These are phyloP conservation scores for Trichoderma asperellum DNA, from an alignment of 2,329 filamentous ascomycete genomes.

Conservation along the genomic window DNA sequence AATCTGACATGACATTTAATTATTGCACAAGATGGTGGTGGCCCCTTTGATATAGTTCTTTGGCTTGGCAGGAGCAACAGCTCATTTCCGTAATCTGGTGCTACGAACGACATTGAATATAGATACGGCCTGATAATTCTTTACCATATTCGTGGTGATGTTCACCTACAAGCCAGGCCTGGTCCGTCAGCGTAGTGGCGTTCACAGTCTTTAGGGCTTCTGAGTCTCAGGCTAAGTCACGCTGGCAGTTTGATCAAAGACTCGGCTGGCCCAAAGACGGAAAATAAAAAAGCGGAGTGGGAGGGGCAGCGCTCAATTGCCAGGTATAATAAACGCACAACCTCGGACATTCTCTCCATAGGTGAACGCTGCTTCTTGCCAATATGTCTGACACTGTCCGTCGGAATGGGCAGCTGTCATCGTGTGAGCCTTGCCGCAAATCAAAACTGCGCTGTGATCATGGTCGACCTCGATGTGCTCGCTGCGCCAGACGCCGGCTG, in stretches of 20 bases:
- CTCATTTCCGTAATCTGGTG: background rate
- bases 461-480: conserved; percentile 3
- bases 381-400: conserved; percentile 2
- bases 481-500: conserved; percentile 5
- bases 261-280: background rate
- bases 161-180: background rate
- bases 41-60: background rate
- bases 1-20: background rate
- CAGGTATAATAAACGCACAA: background rate
- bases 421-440: conserved; percentile 7
- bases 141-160: background rate
- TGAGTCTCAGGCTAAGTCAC: background rate
- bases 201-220: background rate
- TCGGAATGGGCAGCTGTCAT: background rate
- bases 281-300: background rate
- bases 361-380: background rate
- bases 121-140: background rate
- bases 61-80: background rate
- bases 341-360: background rate
- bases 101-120: background rate
- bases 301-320: background rate
- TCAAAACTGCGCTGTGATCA: conserved; percentile 9
- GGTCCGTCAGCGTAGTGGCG: background rate
- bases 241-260: background rate
- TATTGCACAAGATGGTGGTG: background rate